These are phyloP conservation scores for Aspergillus sp. DNA, from an alignment of 2,329 filamentous ascomycete genomes.

Conservation along the genomic window DNA sequence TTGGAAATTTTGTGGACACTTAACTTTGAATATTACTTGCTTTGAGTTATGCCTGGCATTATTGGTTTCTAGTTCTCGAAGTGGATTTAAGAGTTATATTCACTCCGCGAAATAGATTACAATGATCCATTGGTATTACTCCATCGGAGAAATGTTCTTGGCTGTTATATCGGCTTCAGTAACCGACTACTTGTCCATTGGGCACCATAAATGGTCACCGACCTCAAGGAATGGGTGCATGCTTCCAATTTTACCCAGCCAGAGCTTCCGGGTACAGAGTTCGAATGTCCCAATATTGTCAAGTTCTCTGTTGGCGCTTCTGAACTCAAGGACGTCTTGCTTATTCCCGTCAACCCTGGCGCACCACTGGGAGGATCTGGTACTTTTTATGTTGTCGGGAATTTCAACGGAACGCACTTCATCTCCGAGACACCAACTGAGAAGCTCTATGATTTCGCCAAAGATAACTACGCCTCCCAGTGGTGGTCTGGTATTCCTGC, in stretches of 20 bases:
- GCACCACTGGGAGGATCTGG: slow-evolving; percentile 39
- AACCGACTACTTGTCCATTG: too few species aligned
- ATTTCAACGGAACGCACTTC: slow-evolving; percentile 55
- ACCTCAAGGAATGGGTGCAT: slow-evolving; percentile 56
- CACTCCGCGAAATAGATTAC: too few species aligned
- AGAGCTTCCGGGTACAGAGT: slow-evolving; percentile 52
- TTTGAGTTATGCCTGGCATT: too few species aligned
- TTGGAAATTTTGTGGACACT: too few species aligned
- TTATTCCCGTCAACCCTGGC: slow-evolving; percentile 27
- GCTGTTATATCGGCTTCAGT: too few species aligned
- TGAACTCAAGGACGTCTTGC: slow-evolving; percentile 19
- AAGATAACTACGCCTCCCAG: slow-evolving; percentile 45
- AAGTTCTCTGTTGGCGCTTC: slow-evolving; percentile 44
- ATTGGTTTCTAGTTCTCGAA: too few species aligned
- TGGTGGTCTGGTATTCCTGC: slow-evolving; percentile 48
- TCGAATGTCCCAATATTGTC: slow-evolving; percentile 61
- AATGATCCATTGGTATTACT: too few species aligned
- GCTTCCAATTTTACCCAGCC: slow-evolving; percentile 55
- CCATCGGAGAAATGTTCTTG: too few species aligned
- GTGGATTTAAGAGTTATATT: too few species aligned
- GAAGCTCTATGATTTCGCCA: slow-evolving; percentile 24
- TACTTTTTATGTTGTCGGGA: slow-evolving; percentile 36
- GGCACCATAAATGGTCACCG: slow-evolving; percentile 17
- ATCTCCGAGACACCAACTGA: slow-evolving; percentile 14
- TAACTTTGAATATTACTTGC: too few species aligned